A percentile compares a stretch with the other conserved stretches of the same genome.
Conservation (phyloP, 805 yeast species). For the Blastobotrys mokoenaii region DNA sequence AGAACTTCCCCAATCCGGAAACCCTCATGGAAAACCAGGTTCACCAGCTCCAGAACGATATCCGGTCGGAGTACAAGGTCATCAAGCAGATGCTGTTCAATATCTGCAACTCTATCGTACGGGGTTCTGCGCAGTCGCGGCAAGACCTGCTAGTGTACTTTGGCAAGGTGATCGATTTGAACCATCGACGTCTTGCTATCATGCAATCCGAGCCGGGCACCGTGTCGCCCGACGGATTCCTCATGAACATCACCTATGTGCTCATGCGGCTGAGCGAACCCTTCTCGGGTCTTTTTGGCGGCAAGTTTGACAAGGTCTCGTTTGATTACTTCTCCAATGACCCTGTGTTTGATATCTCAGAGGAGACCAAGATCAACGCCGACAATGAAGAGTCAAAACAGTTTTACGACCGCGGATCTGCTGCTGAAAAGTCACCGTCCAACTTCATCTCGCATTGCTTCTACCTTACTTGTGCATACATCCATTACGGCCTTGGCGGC, state of each 20-base stretch:
- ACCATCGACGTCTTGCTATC: constrained; percentile 55
- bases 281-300: constrained; percentile 57
- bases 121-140: constrained; percentile 65
- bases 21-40: constrained; percentile 9
- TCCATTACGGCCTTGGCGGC: constrained; percentile 89
- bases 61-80: constrained; percentile 18
- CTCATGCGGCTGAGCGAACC: constrained; percentile 73
- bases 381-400: constrained; percentile 62
- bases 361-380: constrained; percentile 78
- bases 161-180: constrained; percentile 64
- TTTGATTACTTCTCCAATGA: constrained; percentile 51
- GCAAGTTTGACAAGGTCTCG: constrained; percentile 72
- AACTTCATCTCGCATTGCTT: constrained; percentile 93
- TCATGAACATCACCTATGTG: constrained; percentile 65
- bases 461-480: constrained; percentile 64
- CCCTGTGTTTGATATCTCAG: constrained; percentile 53
- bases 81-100: constrained; percentile 52
- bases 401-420: constrained; percentile 29
- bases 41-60: constrained; percentile 15
- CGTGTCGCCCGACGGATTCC: constrained; percentile 70
- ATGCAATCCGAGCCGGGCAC: constrained; percentile 63
- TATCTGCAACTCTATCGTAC: constrained; percentile 62
- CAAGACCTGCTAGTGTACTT: constrained; percentile 57
- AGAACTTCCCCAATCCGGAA: constrained; percentile 18
- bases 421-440: constrained; percentile 24